These are phyloP conservation scores for Ustilago tritici DNA, from an alignment of 1,284 basidiomycete species.

Conservation along the genomic window DNA sequence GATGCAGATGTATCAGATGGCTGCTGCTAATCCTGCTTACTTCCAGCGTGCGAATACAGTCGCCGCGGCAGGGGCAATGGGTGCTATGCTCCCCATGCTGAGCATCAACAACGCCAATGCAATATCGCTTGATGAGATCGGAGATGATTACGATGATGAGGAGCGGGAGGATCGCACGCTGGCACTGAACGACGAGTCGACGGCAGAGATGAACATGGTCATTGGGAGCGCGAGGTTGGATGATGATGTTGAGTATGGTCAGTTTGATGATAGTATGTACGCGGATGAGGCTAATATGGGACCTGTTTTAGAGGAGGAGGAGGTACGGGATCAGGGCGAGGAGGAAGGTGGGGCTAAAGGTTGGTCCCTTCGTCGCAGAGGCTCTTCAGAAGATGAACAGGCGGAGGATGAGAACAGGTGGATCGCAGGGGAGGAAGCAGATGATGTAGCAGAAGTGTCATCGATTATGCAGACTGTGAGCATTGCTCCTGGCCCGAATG, in stretches of 20 bases:
- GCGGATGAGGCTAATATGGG: constrained; percentile 17
- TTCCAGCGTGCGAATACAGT: constrained; percentile 1
- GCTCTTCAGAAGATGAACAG: constrained; percentile 14
- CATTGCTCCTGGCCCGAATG: constrained; percentile 9
- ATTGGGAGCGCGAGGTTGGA: constrained; percentile 55
- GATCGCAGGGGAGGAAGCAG: constrained; percentile 25
- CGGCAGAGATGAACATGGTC: constrained; percentile 63
- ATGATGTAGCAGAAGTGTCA: constrained; percentile 48
- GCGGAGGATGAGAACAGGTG: constrained; percentile 10
- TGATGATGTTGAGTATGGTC: constrained; percentile 31
- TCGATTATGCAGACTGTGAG: constrained; percentile 44
- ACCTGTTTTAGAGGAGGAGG: constrained; percentile 13
- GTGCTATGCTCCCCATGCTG: constrained; percentile 30
- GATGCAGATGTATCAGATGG: constrained; percentile 41
- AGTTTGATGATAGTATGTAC: constrained; percentile 39
- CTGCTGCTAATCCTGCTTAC: constrained; percentile 19
- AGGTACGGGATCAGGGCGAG: neutral
- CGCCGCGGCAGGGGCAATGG: neutral
- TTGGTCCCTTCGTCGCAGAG: constrained; percentile 34
- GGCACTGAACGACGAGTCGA: constrained; percentile 61
- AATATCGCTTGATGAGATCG: constrained; percentile 58
- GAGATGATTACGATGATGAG: constrained; percentile 52
- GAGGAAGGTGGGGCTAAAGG: constrained; percentile 5
- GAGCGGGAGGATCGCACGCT: constrained; percentile 46
- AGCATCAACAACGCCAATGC: constrained; percentile 48